These are phyloP conservation scores for Colletotrichum sublineola DNA, from an alignment of 2,329 filamentous ascomycete genomes.

Conservation along the genomic window DNA sequence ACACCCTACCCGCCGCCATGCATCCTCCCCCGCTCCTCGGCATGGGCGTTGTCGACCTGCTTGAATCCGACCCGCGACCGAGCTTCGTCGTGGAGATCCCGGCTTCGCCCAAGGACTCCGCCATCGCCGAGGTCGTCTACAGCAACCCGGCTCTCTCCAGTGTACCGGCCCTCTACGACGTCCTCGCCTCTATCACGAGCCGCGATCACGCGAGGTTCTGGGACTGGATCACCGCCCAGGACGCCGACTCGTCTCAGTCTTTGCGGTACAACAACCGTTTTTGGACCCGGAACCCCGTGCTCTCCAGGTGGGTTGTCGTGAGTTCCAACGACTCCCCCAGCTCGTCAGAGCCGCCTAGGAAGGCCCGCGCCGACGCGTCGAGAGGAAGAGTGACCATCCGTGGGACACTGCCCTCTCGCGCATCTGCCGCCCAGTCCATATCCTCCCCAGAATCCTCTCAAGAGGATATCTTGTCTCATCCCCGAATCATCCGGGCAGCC, in stretches of 20 bases:
- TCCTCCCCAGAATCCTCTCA: constrained; percentile 20
- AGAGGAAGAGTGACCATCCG: constrained; percentile 40
- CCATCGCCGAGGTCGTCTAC: constrained; percentile 48
- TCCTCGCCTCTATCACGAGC: constrained; percentile 48
- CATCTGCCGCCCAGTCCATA: constrained; percentile 8
- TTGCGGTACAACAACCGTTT: constrained; percentile 50
- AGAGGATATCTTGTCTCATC: constrained; percentile 21
- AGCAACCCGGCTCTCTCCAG: constrained; percentile 54
- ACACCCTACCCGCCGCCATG: constrained; percentile 31
- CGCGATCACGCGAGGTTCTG: constrained; percentile 54
- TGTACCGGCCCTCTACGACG: constrained; percentile 49
- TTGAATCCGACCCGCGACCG: constrained; percentile 57
- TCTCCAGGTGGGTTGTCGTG: constrained; percentile 55
- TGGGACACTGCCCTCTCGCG: constrained; percentile 21
- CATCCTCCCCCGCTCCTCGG: constrained; percentile 42
- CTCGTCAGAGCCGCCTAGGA: constrained; percentile 50
- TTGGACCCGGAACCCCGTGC: constrained; percentile 55
- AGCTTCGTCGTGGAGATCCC: constrained; percentile 54
- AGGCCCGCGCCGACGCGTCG: constrained; percentile 48
- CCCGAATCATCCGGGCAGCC: constrained; percentile 49
- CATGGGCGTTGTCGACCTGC: constrained; percentile 55
- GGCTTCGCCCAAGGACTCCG: constrained; percentile 36
- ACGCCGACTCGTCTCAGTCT: constrained; percentile 45
- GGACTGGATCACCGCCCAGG: constrained; percentile 53
- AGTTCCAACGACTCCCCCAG: constrained; percentile 54